Base-by-base conservation (phyloP, 2,329 filamentous ascomycete genomes). In the Ramularia collo-cygni region DNA sequence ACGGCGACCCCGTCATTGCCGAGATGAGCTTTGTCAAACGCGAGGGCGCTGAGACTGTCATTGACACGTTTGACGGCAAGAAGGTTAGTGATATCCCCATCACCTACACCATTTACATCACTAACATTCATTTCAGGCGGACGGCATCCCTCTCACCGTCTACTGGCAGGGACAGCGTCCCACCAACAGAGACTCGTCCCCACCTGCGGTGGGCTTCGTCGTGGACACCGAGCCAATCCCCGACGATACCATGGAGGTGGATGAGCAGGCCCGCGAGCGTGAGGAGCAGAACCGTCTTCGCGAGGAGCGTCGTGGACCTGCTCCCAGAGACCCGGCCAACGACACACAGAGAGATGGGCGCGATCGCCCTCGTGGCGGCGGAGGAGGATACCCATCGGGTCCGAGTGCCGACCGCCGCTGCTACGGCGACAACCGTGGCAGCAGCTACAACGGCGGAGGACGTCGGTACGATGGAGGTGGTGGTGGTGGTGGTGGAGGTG, bases 51-150 rank as follows among this genome's bases (percentile, higher is more conserved):
- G 80, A 90, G 53, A 75, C 74, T 28, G 82, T 88, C 13, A 82
- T 90, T 54, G 70, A 75, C 43, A 84, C 74, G 3, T 90, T 90
- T 62, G 81, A 92, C 63, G 79, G 83, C 59, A 81, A 87, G 67
- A 86, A 78, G 58, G 84, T 85, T 60, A 51, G 78, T 64, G 27
- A 17, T 16, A 9, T 4, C 14, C 31, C 13, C 6, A 28, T 19
- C 9, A 12, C 18, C 21, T 21, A 9, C 12, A 18, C 33, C 37
- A 32, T 43, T 21, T 2, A 13, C 24, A 13, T 26, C n/a, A 29
- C 46, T 44, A 12, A 40, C 15, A 40, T n/a, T n/a, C n/a, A n/a
- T 32, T 21, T 32, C 46, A 79, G 83, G 85, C 85, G 55, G 85
- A 90, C 55, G 84, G 84, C 34, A 74, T 81, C 50, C 64, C 83